Base-by-base conservation (phyloP, 192 early-diverging fungal genomes). In the Gryganskiella cystojenkinii region DNA sequence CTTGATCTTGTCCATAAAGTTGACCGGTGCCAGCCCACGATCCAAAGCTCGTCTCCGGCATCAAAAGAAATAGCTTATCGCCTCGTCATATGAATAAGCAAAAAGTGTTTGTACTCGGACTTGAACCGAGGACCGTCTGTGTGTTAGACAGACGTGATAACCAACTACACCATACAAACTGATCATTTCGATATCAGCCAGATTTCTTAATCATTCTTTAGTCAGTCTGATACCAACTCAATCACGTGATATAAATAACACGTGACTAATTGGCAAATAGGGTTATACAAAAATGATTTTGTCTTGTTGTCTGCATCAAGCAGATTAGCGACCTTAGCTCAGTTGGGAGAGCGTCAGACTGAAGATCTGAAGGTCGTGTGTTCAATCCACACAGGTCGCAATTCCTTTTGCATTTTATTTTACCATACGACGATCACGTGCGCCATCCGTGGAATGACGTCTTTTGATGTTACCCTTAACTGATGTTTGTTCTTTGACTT, bases 331-430 rank as follows among this genome's bases (percentile, higher is more conserved):
- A 50, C 60, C 35, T 69, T 80, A 80, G 79, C 79, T 80, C 73
- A 76, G 66, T 68, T 81, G 80, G 80, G 81, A 81, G 81, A 82
- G 81, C 81, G 81, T 82, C 70, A 82, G 81, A 83, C 82, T 83
- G 82, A 83, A 83, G 82, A 83, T 83, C 82, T 83, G 68, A 82
- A 83, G 82, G 82, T 81, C 83, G 61, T 60, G 76, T 80, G 79
- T 80, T 80, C 79, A 64, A 80, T 80, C 79, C 79, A 70, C 79
- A 70, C 68, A 70, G 43, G 68, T 62, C 68, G 68, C 68, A 70
- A 28, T 33, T 24, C 11, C 37, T 69, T 53, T 69, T 34, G n/a
- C 3, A n/a, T 31, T 7, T 34, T 28, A 33, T 33, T 53, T 14
- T 33, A 6, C 7, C 27, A 3, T 3, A 9, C n/a, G 0, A 27